A percentile compares a stretch with the other conserved stretches of the same genome.
Conservation (phyloP, 2,329 filamentous ascomycete genomes). For the Calonectria hongkongensis region DNA sequence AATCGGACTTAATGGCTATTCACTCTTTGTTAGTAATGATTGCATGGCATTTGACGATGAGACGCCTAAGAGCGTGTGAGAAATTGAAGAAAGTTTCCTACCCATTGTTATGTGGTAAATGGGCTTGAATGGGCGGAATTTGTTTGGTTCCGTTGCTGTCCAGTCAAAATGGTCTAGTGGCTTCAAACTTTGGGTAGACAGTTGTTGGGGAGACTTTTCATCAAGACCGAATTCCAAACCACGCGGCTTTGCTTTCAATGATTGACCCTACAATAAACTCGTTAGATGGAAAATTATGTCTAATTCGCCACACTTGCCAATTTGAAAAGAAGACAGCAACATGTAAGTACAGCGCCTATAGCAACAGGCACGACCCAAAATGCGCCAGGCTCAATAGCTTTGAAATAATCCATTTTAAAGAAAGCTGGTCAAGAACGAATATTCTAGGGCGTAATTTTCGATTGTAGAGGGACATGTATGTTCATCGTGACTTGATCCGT, state of each 20-base stretch:
- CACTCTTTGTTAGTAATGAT: neutral
- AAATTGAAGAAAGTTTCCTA: neutral
- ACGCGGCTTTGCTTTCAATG: neutral
- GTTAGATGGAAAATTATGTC: neutral
- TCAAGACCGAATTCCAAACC: neutral
- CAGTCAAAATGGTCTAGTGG: constrained; percentile 15
- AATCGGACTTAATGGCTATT: constrained; percentile 55
- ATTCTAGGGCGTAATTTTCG: neutral
- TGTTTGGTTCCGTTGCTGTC: neutral
- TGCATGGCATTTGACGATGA: neutral
- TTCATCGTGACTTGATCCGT: neutral
- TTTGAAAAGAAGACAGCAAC: neutral
- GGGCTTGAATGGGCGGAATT: constrained; percentile 18
- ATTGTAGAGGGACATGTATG: neutral
- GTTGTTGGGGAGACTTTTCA: neutral
- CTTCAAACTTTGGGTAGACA: neutral
- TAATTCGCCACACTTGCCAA: neutral
- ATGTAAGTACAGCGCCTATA: neutral
- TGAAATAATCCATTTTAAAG: neutral
- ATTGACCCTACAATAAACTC: neutral
- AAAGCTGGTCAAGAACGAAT: neutral
- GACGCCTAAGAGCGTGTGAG: too few relatives aligned
- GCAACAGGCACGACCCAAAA: neutral
- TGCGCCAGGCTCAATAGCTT: neutral
- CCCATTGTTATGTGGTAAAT: constrained; percentile 27